A percentile compares a stretch with the other conserved stretches of the same genome.
phyloP scores from a whole-genome alignment of 2,329 filamentous ascomycete species.

The Calonectria hongkongensis region DNA sequence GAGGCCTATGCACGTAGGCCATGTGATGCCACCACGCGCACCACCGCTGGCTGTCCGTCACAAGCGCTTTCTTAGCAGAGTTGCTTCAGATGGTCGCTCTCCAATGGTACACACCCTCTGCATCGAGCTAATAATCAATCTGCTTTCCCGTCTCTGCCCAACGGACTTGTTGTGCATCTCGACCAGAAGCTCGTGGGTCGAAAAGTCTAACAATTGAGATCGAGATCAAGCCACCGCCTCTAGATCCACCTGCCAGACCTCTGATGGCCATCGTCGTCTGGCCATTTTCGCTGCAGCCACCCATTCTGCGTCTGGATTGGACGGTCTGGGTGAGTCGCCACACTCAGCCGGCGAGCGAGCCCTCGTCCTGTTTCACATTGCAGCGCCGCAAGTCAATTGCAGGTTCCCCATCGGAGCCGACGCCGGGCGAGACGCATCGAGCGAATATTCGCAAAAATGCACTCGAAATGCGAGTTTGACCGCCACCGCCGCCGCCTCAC shows the following conservation, averaged over 20 bases:
- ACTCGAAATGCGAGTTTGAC: conserved; percentile 4
- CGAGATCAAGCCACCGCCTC: conserved; percentile 50
- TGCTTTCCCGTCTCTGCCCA: neutral
- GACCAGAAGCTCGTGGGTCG: conserved; percentile 34
- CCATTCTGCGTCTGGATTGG: conserved; percentile 1
- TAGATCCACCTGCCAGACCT: conserved; percentile 49
- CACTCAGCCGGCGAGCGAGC: neutral
- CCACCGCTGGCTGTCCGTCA: neutral
- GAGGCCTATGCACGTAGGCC: conserved; percentile 18
- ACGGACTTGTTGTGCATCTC: conserved; percentile 41
- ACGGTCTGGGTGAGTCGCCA: conserved; percentile 15
- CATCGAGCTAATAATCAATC: conserved; percentile 32
- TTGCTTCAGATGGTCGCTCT: neutral
- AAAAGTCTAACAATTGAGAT: conserved; percentile 38
- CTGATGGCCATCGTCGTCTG: conserved; percentile 44
- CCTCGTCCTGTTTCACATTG: conserved; percentile 26
- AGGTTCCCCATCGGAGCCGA: conserved; percentile 34
- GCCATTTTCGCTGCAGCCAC: conserved; percentile 3
- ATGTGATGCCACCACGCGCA: conserved; percentile 11
- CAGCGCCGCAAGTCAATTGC: conserved; percentile 21
- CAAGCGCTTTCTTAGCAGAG: conserved; percentile 16
- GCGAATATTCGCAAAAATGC: conserved; percentile 2
- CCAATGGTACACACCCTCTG: conserved; percentile 21
- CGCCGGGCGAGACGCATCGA: conserved; percentile 31
- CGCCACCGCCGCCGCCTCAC: neutral